Evolutionary conservation across 2,329 filamentous ascomycete species (phyloP).

Genomic region (Cyanodermella asteris): DNA sequence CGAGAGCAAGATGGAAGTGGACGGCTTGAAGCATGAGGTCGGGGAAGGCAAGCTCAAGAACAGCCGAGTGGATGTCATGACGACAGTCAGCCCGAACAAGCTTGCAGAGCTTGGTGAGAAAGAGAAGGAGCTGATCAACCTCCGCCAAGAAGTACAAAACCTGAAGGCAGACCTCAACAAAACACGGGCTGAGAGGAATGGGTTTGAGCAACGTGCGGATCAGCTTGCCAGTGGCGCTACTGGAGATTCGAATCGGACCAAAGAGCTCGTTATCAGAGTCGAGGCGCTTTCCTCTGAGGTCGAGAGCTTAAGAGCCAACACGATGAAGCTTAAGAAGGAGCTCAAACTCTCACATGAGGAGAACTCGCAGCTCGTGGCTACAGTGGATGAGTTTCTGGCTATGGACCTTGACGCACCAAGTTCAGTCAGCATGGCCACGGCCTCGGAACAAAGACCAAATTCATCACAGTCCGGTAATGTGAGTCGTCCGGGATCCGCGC

Average conservation of each 20-base stretch:
- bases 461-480: constrained; percentile 4
- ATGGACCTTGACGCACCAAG: no score
- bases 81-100: no score
- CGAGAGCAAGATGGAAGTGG: no score
- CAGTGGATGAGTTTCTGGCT: constrained; percentile 8
- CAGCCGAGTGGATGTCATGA: no score
- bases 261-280: no score
- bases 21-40: no score
- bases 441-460: constrained; percentile 4
- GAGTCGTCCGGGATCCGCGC: constrained; percentile 10
- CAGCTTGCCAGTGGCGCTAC: neutral
- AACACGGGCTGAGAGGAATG: neutral
- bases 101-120: no score
- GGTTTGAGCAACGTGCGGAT: neutral
- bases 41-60: no score
- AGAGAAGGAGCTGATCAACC: no score
- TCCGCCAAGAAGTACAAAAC: neutral
- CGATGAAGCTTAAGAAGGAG: constrained; percentile 46
- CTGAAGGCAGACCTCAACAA: neutral
- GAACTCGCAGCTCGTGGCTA: constrained; percentile 7
- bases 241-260: no score
- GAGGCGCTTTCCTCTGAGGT: constrained; percentile 49
- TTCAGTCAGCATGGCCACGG: no score
- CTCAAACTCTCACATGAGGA: constrained; percentile 37
- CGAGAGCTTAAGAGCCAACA: constrained; percentile 50